Evolutionary conservation across 768 basidiomycete species (phyloP).

Genomic region (Auricularia sp.): DNA sequence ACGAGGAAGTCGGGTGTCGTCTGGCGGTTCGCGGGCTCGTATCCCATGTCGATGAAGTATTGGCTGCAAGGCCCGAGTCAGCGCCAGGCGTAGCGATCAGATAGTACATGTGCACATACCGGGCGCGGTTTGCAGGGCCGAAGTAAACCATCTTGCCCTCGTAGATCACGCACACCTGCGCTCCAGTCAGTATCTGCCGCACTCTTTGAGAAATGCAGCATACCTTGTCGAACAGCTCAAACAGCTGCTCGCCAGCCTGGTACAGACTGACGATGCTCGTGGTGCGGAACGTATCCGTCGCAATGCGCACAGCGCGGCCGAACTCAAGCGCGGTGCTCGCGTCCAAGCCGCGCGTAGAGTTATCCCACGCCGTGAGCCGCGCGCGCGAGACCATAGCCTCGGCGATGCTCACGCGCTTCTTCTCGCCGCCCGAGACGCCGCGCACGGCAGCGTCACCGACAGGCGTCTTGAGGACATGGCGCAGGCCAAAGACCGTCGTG

Average conservation of each 20-base stretch:
- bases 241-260: slow-evolving; percentile 66
- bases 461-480: slow-evolving; percentile 29
- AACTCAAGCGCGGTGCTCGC: slow-evolving; percentile 87
- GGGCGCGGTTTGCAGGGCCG: slow-evolving; percentile 54
- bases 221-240: slow-evolving; percentile 71
- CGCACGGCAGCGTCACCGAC: slow-evolving; percentile 32
- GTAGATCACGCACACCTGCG: slow-evolving; percentile 47
- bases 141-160: slow-evolving; percentile 69
- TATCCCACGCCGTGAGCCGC: slow-evolving; percentile 32
- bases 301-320: slow-evolving; percentile 62
- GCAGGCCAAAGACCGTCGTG: slow-evolving; percentile 44
- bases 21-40: slow-evolving; percentile 66
- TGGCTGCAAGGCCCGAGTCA: slow-evolving; percentile 14
- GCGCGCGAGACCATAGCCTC: slow-evolving; percentile 31
- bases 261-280: slow-evolving; percentile 79
- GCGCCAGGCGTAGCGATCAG: neutral
- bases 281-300: slow-evolving; percentile 72
- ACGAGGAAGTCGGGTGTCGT: slow-evolving; percentile 82
- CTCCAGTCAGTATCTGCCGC: no score
- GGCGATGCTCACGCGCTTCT: slow-evolving; percentile 74
- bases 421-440: slow-evolving; percentile 57
- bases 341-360: slow-evolving; percentile 70
- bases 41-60: slow-evolving; percentile 71
- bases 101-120: slow-evolving; percentile 9
- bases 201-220: no score